These are phyloP conservation scores for Basipetospora chlamydospora DNA, from an alignment of 2,329 filamentous ascomycete genomes.

Conservation along the genomic window DNA sequence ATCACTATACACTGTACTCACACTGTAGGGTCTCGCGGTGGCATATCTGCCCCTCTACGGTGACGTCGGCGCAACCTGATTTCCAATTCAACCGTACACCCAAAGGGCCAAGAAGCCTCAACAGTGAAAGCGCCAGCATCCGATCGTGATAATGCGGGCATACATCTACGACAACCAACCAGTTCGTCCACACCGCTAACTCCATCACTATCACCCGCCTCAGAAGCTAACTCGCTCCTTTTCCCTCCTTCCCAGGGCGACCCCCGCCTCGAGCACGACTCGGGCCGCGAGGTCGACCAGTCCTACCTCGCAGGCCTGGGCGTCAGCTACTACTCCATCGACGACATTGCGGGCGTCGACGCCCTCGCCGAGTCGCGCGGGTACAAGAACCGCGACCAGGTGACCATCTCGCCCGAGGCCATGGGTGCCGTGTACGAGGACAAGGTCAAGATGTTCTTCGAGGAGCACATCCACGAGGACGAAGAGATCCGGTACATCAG, in stretches of 20 bases:
- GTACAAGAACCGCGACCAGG: constrained; percentile 92
- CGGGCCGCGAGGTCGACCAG: constrained; percentile 51
- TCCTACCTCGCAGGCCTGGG: constrained; percentile 59
- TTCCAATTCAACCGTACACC: too few species aligned
- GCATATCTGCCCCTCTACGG: too few species aligned
- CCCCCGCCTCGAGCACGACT: constrained; percentile 83
- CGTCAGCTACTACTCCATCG: constrained; percentile 62
- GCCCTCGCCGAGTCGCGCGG: constrained; percentile 56
- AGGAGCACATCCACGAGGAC: constrained; percentile 93
- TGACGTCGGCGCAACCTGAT: too few species aligned
- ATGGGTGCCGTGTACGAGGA: constrained; percentile 83
- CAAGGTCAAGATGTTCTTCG: constrained; percentile 87
- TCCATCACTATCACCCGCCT: background rate
- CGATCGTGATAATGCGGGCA: constrained; percentile 40
- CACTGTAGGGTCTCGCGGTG: too few species aligned
- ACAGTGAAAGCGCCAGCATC: too few species aligned
- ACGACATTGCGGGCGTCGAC: constrained; percentile 53
- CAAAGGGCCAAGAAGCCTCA: too few species aligned
- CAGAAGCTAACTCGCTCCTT: too few species aligned
- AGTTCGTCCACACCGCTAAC: constrained; percentile 15
- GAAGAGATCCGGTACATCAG: constrained; percentile 95
- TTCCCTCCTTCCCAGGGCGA: too few species aligned
- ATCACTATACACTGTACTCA: too few species aligned
- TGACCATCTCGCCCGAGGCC: constrained; percentile 70
- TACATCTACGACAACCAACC: constrained; percentile 42